Evolutionary conservation across 345 rosid species (phyloP), one percentile per base, ranked within the genome.

Genomic region (Acer saccharum): DNA sequence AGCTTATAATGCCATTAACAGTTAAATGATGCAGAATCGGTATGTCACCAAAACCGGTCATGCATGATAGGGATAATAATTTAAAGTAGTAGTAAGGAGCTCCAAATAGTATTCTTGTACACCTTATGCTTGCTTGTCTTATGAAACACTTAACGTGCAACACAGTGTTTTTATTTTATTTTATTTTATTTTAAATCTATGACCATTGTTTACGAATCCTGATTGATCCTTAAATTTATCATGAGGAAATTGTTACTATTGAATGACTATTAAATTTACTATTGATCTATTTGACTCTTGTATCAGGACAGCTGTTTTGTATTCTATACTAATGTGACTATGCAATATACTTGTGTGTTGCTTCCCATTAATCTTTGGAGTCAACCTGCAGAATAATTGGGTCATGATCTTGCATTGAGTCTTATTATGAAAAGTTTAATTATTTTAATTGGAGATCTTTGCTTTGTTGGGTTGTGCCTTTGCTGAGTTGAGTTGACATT

Each of bases 401-500:
- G 12, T 35, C 3, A 6, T 35, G 16, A 14, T 32, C 4, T 7
- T 16, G 69, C 23, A 1, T 65, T 8, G 25, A 2, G 27, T 67
- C 1, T 0, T 1, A 25, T 25, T 63, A 21, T n/a, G 35, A 63
- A n/a, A 21, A 6, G 14, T 11, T 21, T 10, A 3, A 11, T 63
- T 63, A 11, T 63, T 63, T 12, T 63, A 63, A 9, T 25, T 20
- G 39, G 67, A 8, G 67, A 63, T 63, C 32, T 63, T 11, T 63
- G 67, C 7, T 9, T 63, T 23, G 39, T 35, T 35, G 46, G 68
- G 32, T 27, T 27, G 16, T 64, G 41, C 35, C 68, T 64, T 27
- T 64, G 39, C 18, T 25, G 18, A 27, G 68, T 64, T 64, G 68
- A 64, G 68, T 64, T 27, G n/a, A 54, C 58, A 54, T 54, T 54